phyloP scores from a whole-genome alignment of 2,329 filamentous ascomycete species.

The Penicillium hordei region DNA sequence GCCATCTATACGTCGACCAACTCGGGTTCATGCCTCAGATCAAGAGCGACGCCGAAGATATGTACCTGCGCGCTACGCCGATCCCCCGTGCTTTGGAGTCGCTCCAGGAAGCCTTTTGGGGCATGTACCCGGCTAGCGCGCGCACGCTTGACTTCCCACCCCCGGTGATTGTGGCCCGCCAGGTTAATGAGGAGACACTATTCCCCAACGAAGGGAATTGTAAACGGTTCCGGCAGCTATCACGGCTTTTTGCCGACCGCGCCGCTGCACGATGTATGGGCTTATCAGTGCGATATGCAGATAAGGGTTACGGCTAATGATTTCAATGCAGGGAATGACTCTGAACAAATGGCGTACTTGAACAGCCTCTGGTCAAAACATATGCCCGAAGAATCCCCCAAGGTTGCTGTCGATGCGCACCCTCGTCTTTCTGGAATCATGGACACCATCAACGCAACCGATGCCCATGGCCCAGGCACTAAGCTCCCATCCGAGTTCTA shows the following conservation, averaged over 20 bases:
- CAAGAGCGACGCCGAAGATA: constrained; percentile 56
- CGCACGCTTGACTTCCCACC: constrained; percentile 56
- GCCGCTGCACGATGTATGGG: constrained; percentile 65
- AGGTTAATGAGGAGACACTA: constrained; percentile 70
- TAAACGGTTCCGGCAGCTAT: constrained; percentile 67
- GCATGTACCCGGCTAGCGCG: constrained; percentile 65
- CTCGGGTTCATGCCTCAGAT: constrained; percentile 67
- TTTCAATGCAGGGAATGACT: constrained; percentile 57
- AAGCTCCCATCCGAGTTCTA: constrained; percentile 84
- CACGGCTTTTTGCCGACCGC: constrained; percentile 68
- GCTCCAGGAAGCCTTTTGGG: constrained; percentile 71
- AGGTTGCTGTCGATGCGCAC: constrained; percentile 77
- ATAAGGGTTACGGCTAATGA: constrained; percentile 2
- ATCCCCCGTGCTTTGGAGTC: constrained; percentile 75
- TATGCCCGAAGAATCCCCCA: constrained; percentile 71
- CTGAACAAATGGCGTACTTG: constrained; percentile 79
- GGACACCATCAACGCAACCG: constrained; percentile 88
- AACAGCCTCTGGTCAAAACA: constrained; percentile 75
- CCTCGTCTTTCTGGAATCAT: constrained; percentile 86
- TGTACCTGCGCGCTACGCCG: constrained; percentile 73
- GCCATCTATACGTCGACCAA: constrained; percentile 72
- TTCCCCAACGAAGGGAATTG: constrained; percentile 77
- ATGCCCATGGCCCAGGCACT: constrained; percentile 78
- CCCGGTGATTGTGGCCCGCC: constrained; percentile 65
- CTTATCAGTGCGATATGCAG: neutral